Conservation (phyloP, 2,329 filamentous ascomycete genomes). For the Fusarium succisae region DNA sequence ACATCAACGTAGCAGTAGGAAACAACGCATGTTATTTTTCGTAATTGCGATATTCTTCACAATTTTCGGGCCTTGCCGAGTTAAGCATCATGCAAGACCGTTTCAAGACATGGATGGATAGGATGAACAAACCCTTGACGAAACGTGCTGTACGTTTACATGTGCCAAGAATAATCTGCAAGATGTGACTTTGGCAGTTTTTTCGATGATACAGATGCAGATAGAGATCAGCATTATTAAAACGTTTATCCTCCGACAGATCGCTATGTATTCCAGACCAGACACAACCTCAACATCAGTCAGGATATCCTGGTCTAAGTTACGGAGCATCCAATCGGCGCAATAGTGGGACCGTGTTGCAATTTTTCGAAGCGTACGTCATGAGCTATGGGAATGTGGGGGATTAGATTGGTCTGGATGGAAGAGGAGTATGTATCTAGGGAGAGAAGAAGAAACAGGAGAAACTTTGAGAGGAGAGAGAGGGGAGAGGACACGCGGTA, state of each 20-base stretch:
- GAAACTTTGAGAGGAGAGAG: conserved; percentile 11
- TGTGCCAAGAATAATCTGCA: conserved; percentile 23
- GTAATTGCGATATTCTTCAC: conserved; percentile 1
- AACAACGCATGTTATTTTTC: conserved; percentile 6
- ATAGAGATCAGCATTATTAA: conserved; percentile 12
- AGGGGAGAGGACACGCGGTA: conserved; percentile 21
- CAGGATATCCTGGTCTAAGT: background rate
- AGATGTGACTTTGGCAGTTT: conserved; percentile 1
- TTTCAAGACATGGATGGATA: conserved; percentile 24
- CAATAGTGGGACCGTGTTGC: conserved; percentile 14
- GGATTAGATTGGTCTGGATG: conserved; percentile 23
- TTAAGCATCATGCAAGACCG: conserved; percentile 20
- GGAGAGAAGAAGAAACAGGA: background rate
- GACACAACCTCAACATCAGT: background rate
- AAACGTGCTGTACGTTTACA: conserved; percentile 4
- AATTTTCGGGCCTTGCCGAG: conserved; percentile 20
- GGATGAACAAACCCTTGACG: background rate
- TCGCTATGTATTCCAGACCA: background rate
- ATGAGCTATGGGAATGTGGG: conserved; percentile 28
- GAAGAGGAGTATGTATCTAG: conserved; percentile 2
- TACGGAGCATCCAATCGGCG: conserved; percentile 24
- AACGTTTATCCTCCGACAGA: background rate
- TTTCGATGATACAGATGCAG: background rate
- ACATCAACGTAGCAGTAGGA: background rate
- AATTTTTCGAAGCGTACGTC: conserved; percentile 26